Base-by-base conservation (phyloP, 208 protist species). In the Trypanosoma platydactyli region DNA sequence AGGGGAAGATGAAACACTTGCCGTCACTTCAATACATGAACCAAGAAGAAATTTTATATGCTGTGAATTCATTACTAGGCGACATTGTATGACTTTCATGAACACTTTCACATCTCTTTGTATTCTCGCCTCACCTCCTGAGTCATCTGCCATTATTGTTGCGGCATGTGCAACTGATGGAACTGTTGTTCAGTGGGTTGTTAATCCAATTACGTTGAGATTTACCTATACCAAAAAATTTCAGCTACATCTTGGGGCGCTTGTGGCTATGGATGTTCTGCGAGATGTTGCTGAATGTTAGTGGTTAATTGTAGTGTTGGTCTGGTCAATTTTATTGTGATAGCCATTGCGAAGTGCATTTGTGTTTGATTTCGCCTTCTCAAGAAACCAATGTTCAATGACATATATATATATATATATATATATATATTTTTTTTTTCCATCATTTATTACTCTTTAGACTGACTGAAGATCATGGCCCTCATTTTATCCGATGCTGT, bases 51-150 rank as follows among this genome's bases (percentile, higher is more conserved):
- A 62, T 25, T 88, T 89, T 68, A 62, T 81, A 2, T 94, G 85
- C 67, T 64, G 67, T 15, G 59, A 77, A 42, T 81, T 91, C 69
- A 73, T 91, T 12, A 89, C 79, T 6, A 62, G 76, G 29, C 80
- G 90, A 27, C 79, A 82, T 55, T 95, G 90, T 67, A 65, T 93
- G 27, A 83, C 80, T 12, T 93, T 95, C 67, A 88, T 92, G 83
- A 91, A 88, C 65, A 90, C 86, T 1, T 84, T 95, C 64, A 90
- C 77, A 56, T 79, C 81, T 22, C 82, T 95, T 64, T 80, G 76
- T 61, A 73, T 95, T 46, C 54, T 92, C 12, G 73, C 83, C 6
- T 79, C 77, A 0, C 86, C 87, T 22, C 87, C 87, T 11, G 30
- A 58, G 6, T 92, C 87, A 12, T 89, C 83, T 15, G 85, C 82